Evolutionary conservation across 2,329 filamentous ascomycete species (phyloP).

Genomic region (Diaporthe sp.): DNA sequence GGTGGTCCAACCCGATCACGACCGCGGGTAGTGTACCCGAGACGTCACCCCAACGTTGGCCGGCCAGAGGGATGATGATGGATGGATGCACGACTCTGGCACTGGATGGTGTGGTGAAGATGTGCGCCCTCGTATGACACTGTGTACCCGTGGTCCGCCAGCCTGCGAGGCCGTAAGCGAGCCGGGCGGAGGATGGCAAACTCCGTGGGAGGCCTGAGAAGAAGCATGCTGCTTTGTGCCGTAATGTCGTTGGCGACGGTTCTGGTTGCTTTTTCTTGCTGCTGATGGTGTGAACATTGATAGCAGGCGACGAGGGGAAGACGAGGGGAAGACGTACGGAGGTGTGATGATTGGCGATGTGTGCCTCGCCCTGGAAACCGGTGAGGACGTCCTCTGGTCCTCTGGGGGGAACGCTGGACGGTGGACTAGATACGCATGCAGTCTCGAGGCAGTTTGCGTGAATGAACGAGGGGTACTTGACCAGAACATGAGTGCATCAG

Average conservation of each 20-base stretch:
- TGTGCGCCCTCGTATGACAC: slow-evolving; percentile 14
- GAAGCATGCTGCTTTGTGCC: slow-evolving; percentile 5
- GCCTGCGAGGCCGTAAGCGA: not conserved
- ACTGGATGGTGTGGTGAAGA: slow-evolving; percentile 28
- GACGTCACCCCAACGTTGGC: not conserved
- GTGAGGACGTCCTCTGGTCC: slow-evolving; percentile 4
- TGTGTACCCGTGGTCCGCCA: not conserved
- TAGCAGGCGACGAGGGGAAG: not conserved
- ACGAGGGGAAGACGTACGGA: not conserved
- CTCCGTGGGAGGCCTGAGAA: not conserved
- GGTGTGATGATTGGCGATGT: slow-evolving; percentile 16
- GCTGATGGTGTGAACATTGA: slow-evolving; percentile 18
- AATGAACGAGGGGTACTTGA: slow-evolving; percentile 20
- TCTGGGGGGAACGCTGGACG: slow-evolving; percentile 5
- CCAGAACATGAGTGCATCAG: slow-evolving; percentile 5
- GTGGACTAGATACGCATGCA: not conserved
- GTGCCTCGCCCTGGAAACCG: slow-evolving; percentile 15
- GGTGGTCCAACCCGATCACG: not conserved
- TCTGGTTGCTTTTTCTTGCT: slow-evolving; percentile 17
- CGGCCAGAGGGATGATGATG: not conserved
- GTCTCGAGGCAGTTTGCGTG: not conserved
- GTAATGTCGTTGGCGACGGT: not conserved
- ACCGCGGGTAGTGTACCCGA: slow-evolving; percentile 13
- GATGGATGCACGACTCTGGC: slow-evolving; percentile 2
- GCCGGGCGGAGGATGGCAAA: slow-evolving; percentile 24